phyloP scores from a whole-genome alignment of 108 stramenopile species.

The Nitzschia sp. region DNA sequence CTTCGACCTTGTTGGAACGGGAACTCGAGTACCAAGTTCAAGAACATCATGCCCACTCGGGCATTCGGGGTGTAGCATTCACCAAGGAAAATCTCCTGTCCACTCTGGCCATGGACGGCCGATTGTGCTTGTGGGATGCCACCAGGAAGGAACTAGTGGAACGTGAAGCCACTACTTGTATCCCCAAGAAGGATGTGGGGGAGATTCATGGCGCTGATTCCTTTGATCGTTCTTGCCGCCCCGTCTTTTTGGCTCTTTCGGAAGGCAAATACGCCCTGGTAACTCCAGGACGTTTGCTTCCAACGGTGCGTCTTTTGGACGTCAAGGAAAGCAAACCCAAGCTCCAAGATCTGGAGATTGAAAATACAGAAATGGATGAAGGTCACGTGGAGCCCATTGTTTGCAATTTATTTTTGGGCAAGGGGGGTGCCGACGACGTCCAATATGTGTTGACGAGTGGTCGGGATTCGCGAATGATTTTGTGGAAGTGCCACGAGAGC shows the following conservation, averaged over 20 bases:
- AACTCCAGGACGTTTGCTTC: slow-evolving; percentile 31
- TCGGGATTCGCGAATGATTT: slow-evolving; percentile 56
- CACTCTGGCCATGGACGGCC: slow-evolving; percentile 71
- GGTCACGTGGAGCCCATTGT: slow-evolving; percentile 75
- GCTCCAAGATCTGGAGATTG: slow-evolving; percentile 1
- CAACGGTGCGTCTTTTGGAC: slow-evolving; percentile 14
- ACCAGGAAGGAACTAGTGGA: slow-evolving; percentile 41
- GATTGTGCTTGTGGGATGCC: slow-evolving; percentile 56
- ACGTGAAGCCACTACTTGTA: slow-evolving; percentile 26
- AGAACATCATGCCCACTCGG: slow-evolving; percentile 45
- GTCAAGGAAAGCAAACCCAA: not conserved
- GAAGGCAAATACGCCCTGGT: not conserved
- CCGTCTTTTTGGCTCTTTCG: not conserved
- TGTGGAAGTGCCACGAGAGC: slow-evolving; percentile 51
- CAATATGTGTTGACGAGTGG: slow-evolving; percentile 53
- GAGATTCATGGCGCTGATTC: slow-evolving; percentile 59
- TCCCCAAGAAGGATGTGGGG: slow-evolving; percentile 55
- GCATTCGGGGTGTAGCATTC: slow-evolving; percentile 48
- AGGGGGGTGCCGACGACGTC: not conserved
- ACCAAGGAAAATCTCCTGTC: slow-evolving; percentile 2
- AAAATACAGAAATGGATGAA: slow-evolving; percentile 4
- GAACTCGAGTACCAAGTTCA: slow-evolving; percentile 39
- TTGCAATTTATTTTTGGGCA: slow-evolving; percentile 30
- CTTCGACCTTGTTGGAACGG: slow-evolving; percentile 18
- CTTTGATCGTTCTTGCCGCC: slow-evolving; percentile 57